These are phyloP conservation scores for Stropharia rugosoannulata DNA, from an alignment of 768 basidiomycete species.

Conservation along the genomic window DNA sequence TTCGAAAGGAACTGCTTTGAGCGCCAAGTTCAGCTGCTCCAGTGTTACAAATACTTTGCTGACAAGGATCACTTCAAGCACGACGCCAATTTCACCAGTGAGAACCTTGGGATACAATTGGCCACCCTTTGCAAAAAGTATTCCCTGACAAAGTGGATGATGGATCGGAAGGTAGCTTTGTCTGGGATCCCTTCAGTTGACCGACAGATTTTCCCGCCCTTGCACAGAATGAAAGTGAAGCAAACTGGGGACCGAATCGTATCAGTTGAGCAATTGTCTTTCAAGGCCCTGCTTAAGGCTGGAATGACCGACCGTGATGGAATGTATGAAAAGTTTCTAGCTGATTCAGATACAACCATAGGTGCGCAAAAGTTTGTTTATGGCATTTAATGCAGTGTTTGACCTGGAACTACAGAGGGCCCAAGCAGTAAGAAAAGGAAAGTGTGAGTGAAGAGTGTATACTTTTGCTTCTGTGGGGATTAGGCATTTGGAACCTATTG, in stretches of 20 bases:
- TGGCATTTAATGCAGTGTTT: too few species aligned
- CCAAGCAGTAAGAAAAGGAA: too few species aligned
- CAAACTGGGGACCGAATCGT: neutral
- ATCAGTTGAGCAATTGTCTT: neutral
- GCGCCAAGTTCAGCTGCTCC: neutral
- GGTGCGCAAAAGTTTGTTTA: too few species aligned
- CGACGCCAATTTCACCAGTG: neutral
- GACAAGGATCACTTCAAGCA: neutral
- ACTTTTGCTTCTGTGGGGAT: too few species aligned
- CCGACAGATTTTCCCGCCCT: neutral
- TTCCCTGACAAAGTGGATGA: neutral
- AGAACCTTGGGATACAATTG: neutral
- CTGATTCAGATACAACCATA: too few species aligned
- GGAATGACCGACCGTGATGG: neutral
- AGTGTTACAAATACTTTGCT: neutral
- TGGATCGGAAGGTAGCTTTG: neutral
- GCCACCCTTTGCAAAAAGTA: neutral
- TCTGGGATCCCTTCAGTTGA: neutral
- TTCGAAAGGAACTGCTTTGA: neutral
- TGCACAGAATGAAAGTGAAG: neutral
- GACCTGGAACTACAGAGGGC: too few species aligned
- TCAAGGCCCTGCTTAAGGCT: neutral
- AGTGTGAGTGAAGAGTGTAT: too few species aligned
- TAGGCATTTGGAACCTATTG: too few species aligned
- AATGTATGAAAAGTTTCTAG: neutral